Evolutionary conservation across 2,329 filamentous ascomycete genomes (phyloP).

Genomic region (Chaetomiaceae sp.): DNA sequence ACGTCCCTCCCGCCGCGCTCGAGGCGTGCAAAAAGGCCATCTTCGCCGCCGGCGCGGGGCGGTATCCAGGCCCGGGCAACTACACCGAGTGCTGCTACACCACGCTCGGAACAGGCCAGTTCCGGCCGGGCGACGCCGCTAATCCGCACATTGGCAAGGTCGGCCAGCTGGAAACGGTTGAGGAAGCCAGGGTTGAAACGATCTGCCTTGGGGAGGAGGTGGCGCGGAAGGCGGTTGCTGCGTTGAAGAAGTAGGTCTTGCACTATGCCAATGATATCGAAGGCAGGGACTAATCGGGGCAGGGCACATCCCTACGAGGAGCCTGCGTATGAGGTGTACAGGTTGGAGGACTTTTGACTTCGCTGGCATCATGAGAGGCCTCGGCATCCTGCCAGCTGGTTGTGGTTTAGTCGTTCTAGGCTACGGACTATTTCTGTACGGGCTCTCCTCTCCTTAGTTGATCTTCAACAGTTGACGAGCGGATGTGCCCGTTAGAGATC

Average conservation of each 20-base stretch:
- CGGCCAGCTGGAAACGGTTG: constrained; percentile 53
- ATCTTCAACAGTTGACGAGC: too few relatives aligned
- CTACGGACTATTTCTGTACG: too few relatives aligned
- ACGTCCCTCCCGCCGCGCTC: constrained; percentile 42
- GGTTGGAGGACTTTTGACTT: constrained; percentile 46
- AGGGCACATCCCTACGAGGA: constrained; percentile 52
- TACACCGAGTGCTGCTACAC: constrained; percentile 54
- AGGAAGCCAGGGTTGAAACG: constrained; percentile 60
- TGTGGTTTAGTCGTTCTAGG: too few relatives aligned
- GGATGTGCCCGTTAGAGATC: too few relatives aligned
- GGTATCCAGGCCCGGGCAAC: constrained; percentile 45
- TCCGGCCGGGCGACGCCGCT: constrained; percentile 56
- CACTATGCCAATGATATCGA: too few relatives aligned
- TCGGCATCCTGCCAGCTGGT: too few relatives aligned
- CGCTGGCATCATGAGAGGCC: too few relatives aligned
- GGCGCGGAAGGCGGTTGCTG: constrained; percentile 53
- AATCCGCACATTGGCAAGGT: constrained; percentile 59
- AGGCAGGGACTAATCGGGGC: constrained; percentile 8
- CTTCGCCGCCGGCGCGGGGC: constrained; percentile 55
- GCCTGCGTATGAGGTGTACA: constrained; percentile 45
- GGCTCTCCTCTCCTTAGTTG: too few relatives aligned
- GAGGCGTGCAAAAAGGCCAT: constrained; percentile 51
- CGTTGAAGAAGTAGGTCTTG: constrained; percentile 55
- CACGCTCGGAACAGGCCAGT: constrained; percentile 57
- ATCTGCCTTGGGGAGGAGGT: constrained; percentile 57